A percentile compares a stretch with the other conserved stretches of the same genome.
Evolutionary conservation across 768 basidiomycete species (phyloP).

Genomic region (Russula dissimulans): DNA sequence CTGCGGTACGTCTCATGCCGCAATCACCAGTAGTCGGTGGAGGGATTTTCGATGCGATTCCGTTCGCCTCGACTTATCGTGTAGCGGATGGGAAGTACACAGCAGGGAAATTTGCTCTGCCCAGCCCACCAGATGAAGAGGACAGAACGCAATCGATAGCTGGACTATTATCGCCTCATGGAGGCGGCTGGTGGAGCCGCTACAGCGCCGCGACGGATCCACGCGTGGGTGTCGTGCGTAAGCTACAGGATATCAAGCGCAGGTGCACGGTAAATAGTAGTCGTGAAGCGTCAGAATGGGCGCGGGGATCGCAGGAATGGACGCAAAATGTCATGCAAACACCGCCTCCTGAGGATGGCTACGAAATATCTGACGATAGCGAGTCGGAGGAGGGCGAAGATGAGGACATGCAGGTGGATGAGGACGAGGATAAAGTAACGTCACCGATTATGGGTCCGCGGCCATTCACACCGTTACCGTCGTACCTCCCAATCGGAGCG

Average conservation of each 20-base stretch:
- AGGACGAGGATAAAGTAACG: conserved; percentile 23
- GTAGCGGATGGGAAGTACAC: conserved; percentile 65
- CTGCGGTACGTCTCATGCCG: conserved; percentile 22
- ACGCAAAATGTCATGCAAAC: conserved; percentile 24
- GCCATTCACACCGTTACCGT: conserved; percentile 60
- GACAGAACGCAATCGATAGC: conserved; percentile 19
- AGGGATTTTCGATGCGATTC: conserved; percentile 59
- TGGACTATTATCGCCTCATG: conserved; percentile 26
- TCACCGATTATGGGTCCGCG: conserved; percentile 34
- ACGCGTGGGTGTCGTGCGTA: conserved; percentile 55
- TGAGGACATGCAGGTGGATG: conserved; percentile 30
- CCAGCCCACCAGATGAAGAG: conserved; percentile 49
- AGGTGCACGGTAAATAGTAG: conserved; percentile 37
- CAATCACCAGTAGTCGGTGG: conserved; percentile 18
- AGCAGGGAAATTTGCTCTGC: conserved; percentile 62
- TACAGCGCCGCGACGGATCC: conserved; percentile 65
- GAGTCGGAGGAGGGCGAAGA: conserved; percentile 34
- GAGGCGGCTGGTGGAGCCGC: conserved; percentile 38
- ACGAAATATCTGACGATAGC: conserved; percentile 25
- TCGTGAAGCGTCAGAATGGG: conserved; percentile 32
- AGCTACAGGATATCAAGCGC: conserved; percentile 63
- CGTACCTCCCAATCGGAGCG: conserved; percentile 64
- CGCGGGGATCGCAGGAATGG: conserved; percentile 43
- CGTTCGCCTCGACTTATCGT: conserved; percentile 57
- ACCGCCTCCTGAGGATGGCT: conserved; percentile 27